Conservation (phyloP, 495 filamentous ascomycete genomes). For the Penicillium simplicissimum region DNA sequence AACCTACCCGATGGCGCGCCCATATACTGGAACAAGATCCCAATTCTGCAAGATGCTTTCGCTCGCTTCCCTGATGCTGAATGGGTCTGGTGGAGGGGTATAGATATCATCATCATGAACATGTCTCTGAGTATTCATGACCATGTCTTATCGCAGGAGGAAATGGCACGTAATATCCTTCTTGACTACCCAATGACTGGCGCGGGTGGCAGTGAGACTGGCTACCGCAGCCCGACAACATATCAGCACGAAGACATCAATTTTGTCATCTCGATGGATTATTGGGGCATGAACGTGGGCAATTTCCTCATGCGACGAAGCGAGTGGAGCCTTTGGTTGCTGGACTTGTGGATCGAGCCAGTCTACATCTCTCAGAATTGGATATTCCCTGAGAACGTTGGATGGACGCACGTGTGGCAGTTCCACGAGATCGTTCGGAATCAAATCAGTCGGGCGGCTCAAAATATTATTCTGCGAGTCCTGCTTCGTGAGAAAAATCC, state of each 20-base stretch:
- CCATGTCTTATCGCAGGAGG: slow-evolving; percentile 10
- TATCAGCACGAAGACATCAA: slow-evolving; percentile 20
- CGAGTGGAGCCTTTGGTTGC: slow-evolving; percentile 17
- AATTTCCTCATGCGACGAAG: slow-evolving; percentile 20
- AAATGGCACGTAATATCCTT: slow-evolving; percentile 9
- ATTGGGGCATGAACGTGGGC: slow-evolving; percentile 18
- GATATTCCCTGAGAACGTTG: slow-evolving; percentile 18
- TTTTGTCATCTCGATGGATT: slow-evolving; percentile 18
- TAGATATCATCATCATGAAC: slow-evolving; percentile 19
- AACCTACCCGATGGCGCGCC: slow-evolving; percentile 10
- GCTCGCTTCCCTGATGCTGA: slow-evolving; percentile 10
- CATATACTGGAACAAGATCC: slow-evolving; percentile 17
- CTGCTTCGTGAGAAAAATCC: not conserved
- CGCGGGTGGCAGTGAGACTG: slow-evolving; percentile 8
- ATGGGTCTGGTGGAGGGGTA: slow-evolving; percentile 14
- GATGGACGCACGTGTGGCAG: slow-evolving; percentile 19
- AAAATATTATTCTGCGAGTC: no score
- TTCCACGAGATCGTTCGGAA: slow-evolving; percentile 12
- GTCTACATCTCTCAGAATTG: slow-evolving; percentile 18
- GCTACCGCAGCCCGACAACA: slow-evolving; percentile 9
- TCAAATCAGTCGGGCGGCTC: no score
- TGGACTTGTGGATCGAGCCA: slow-evolving; percentile 19
- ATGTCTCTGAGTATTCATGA: slow-evolving; percentile 14
- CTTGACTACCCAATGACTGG: slow-evolving; percentile 6
- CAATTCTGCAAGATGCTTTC: slow-evolving; percentile 9